Percentiles rank a stretch among this genome's conserved stretches.
Conservation (phyloP, 2,329 filamentous ascomycete genomes). For the Elsinoe necatrix region DNA sequence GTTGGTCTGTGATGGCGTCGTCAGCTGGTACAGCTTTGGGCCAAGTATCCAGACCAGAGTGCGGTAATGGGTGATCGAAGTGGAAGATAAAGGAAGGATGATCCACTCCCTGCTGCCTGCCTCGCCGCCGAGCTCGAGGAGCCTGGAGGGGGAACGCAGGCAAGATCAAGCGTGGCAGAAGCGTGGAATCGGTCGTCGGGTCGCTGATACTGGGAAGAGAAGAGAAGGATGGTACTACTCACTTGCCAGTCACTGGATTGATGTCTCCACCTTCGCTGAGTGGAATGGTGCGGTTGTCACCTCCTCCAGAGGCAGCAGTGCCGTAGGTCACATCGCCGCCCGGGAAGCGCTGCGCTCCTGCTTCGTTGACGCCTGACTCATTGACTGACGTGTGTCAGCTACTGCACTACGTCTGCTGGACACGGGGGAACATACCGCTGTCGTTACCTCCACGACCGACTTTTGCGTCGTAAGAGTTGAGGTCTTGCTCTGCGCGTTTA, state of each 20-base stretch:
- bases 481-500: conserved; percentile 41
- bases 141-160: too few species aligned
- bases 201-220: too few species aligned
- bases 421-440: conserved; percentile 29
- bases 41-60: too few species aligned
- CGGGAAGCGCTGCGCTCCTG: conserved; percentile 36
- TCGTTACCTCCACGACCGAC: conserved; percentile 26
- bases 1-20: conserved; percentile 27
- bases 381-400: conserved; percentile 26
- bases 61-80: too few species aligned
- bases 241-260: conserved; percentile 34
- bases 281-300: conserved; percentile 43
- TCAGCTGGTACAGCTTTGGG: too few species aligned
- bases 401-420: neutral
- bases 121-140: too few species aligned
- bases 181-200: too few species aligned
- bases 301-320: conserved; percentile 35
- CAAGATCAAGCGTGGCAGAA: too few species aligned
- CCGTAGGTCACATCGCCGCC: conserved; percentile 38
- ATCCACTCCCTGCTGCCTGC: too few species aligned
- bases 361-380: conserved; percentile 43
- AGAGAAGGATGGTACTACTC: conserved; percentile 19
- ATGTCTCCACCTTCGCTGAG: conserved; percentile 39
- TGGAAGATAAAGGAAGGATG: too few species aligned
- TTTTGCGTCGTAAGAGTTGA: conserved; percentile 37